Evolutionary conservation across 164 flowering plant species (phyloP), one percentile per base, ranked within the genome.

Genomic region (Vitis rotundifolia): DNA sequence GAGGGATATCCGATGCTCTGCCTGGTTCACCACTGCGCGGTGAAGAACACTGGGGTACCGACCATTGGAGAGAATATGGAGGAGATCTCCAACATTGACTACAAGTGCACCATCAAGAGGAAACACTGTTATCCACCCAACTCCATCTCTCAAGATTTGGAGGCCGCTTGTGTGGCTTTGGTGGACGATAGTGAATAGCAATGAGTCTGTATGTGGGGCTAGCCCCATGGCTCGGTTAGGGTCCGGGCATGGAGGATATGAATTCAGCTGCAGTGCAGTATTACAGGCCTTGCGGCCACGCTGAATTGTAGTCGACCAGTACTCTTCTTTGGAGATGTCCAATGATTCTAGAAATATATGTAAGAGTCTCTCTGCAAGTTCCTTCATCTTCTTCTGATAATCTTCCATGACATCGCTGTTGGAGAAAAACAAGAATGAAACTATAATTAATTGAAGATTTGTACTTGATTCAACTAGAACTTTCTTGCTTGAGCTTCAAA

Each of bases 171-270:
- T 57, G 31, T 54, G 22, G 55, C 53, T 75, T 49, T 90, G 92
- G 79, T 82, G 80, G 3, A 88, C 71, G 28, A 90, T 61, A 7
- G 94, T 90, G 56, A 90, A 54, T n/a, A 88, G 75, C 19, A 80
- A 61, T 0, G 94, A 72, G 73, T 90, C 94, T 1, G 92, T 90
- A 73, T 90, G 94, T 0, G 88, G 85, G 8, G 86, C 88, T 3
- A 88, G 76, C 5, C 95, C 95, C 80, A 90, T 73, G 68, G 88
- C 87, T 14, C 66, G 80, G 15, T 31, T 68, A 5, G 92, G 92
- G 69, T 87, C 80, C 0, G 94, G 94, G 56, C 92, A 90, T 1
- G 73, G 6, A 0, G 94, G 94, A 66, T 87, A 90, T 0, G 84
- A 79, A 74, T 90, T 88, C 5, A 90, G 82, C 58, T 90, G 92